These are phyloP conservation scores for Gymnopilus dilepis DNA, from an alignment of 768 basidiomycete genomes.

Conservation along the genomic window DNA sequence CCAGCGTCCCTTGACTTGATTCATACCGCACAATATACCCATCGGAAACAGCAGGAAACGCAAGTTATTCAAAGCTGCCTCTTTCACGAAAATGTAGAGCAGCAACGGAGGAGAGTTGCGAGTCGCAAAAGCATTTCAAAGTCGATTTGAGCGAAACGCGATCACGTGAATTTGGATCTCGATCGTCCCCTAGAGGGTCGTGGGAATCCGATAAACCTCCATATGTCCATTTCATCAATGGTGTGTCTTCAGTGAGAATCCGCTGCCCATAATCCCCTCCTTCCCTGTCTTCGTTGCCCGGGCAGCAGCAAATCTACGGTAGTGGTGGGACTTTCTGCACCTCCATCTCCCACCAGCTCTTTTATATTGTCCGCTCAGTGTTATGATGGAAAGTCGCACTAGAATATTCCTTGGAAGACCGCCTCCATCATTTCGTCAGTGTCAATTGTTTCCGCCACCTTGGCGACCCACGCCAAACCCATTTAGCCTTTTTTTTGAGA, in stretches of 20 bases:
- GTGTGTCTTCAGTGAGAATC: too few species aligned
- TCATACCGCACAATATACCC: background rate
- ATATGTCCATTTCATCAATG: background rate
- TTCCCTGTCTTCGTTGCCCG: background rate
- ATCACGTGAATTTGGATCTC: constrained; percentile 20
- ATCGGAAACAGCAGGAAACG: background rate
- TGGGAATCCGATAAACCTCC: background rate
- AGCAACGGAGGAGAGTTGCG: background rate
- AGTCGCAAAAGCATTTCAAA: background rate
- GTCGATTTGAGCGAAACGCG: constrained; percentile 15
- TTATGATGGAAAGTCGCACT: background rate
- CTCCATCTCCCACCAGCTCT: background rate
- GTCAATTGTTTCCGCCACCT: constrained; percentile 3
- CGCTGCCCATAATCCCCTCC: background rate
- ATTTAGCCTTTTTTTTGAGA: constrained; percentile 2
- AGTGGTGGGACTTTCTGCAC: background rate
- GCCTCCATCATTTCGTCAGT: background rate
- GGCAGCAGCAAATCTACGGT: background rate
- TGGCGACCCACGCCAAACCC: constrained; percentile 5
- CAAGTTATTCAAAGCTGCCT: background rate
- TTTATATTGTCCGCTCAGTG: background rate
- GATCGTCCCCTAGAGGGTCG: constrained; percentile 4
- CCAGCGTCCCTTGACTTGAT: background rate
- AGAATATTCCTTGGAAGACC: constrained; percentile 1
- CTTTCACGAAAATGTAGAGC: background rate